Conservation (phyloP, 2,329 filamentous ascomycete genomes). For the Beauveria pseudobassiana region DNA sequence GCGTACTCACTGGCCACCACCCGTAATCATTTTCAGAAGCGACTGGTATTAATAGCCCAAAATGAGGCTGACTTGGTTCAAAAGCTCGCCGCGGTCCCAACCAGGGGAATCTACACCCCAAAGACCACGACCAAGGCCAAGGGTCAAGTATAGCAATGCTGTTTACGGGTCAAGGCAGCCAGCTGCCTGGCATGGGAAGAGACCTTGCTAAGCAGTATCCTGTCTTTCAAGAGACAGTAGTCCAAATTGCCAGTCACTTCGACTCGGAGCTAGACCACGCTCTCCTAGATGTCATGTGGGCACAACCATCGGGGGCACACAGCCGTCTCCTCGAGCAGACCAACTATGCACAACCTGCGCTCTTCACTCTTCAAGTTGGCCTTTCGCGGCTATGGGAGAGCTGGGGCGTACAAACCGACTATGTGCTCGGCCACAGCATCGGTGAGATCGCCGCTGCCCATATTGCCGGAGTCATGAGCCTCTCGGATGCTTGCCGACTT, state of each 20-base stretch:
- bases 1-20: not conserved
- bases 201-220: not conserved
- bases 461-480: not conserved
- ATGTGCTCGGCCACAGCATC: not conserved
- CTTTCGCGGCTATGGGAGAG: not conserved
- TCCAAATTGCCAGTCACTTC: not conserved
- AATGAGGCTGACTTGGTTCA: not conserved
- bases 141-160: not conserved
- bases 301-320: not conserved
- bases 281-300: not conserved
- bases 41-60: not conserved
- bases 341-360: not conserved
- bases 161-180: not conserved
- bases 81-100: not conserved
- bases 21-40: not conserved
- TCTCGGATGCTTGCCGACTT: not conserved
- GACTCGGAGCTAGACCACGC: not conserved
- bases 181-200: not conserved
- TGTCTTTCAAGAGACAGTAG: not conserved
- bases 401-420: not conserved
- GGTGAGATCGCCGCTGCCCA: not conserved
- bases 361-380: not conserved
- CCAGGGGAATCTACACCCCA: too few relatives aligned
- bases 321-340: not conserved
- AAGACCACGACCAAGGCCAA: too few relatives aligned